These are phyloP conservation scores for Termitomyces sp. DNA, from an alignment of 768 basidiomycete species.

Conservation along the genomic window DNA sequence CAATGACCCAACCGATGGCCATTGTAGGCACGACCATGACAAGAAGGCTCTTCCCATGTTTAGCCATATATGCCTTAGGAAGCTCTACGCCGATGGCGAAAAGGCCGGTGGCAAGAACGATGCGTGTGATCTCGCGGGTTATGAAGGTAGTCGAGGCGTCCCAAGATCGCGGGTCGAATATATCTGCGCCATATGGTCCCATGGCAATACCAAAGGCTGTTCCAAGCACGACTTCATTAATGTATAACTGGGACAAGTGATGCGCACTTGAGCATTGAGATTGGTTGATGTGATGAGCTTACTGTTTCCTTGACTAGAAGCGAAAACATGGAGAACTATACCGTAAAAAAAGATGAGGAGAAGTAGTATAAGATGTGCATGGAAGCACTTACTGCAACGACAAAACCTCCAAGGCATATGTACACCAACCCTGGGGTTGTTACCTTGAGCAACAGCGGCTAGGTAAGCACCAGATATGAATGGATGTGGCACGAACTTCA, in stretches of 20 bases:
- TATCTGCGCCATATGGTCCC: conserved; percentile 65
- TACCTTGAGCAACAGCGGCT: conserved; percentile 35
- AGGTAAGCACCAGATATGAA: conserved; percentile 12
- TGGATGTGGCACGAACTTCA: conserved; percentile 25
- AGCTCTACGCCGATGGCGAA: conserved; percentile 96
- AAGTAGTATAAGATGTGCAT: neutral
- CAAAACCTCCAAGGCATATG: conserved; percentile 53
- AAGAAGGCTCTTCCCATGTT: conserved; percentile 67
- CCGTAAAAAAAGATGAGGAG: neutral
- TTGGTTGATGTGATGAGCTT: conserved; percentile 1
- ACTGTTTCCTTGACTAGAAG: conserved; percentile 81
- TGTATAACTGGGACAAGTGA: conserved; percentile 49
- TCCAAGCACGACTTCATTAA: conserved; percentile 93
- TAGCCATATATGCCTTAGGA: conserved; percentile 76
- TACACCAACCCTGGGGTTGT: conserved; percentile 52
- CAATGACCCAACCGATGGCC: conserved; percentile 80
- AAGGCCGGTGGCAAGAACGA: conserved; percentile 82
- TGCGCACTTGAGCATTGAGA: neutral
- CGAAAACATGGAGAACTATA: conserved; percentile 82
- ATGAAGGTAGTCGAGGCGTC: conserved; percentile 35
- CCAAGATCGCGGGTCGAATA: conserved; percentile 81
- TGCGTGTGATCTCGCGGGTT: conserved; percentile 44
- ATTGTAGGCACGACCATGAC: conserved; percentile 78
- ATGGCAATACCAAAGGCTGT: conserved; percentile 63
- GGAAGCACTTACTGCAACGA: conserved; percentile 11